phyloP scores from a whole-genome alignment of 2,329 filamentous ascomycete genomes.

The Pseudonectria buxi region DNA sequence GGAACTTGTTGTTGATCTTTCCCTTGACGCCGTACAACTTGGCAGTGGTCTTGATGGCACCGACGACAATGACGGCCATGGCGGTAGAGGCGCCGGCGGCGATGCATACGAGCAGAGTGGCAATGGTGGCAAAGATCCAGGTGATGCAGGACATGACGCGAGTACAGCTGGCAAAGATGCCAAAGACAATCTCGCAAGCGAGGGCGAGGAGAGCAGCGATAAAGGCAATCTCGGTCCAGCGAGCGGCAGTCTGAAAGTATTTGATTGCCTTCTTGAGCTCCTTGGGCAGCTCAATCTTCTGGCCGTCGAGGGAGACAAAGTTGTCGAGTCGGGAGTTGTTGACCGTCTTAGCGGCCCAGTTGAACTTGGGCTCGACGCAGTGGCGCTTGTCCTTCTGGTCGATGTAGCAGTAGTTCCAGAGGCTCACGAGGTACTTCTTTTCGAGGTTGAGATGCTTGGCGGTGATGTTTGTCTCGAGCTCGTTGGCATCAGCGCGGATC shows the following conservation, averaged over 20 bases:
- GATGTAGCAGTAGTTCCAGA: constrained; percentile 82
- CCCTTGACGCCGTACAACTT: constrained; percentile 66
- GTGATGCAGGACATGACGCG: constrained; percentile 76
- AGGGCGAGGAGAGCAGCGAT: constrained; percentile 66
- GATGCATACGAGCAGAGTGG: constrained; percentile 47
- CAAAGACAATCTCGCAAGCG: constrained; percentile 64
- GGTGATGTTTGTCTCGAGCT: constrained; percentile 45
- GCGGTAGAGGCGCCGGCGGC: constrained; percentile 69
- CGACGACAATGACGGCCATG: constrained; percentile 63
- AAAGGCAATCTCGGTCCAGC: constrained; percentile 80
- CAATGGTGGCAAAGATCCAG: constrained; percentile 64
- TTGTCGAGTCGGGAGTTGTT: constrained; percentile 53
- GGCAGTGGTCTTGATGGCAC: constrained; percentile 43
- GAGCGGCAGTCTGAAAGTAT: constrained; percentile 65
- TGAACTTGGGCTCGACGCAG: constrained; percentile 65
- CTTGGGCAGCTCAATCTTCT: constrained; percentile 59
- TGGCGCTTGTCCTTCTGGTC: constrained; percentile 45
- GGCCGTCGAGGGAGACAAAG: constrained; percentile 40
- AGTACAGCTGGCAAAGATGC: constrained; percentile 77
- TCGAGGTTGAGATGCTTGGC: constrained; percentile 55
- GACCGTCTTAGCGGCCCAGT: constrained; percentile 71
- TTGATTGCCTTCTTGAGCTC: constrained; percentile 61
- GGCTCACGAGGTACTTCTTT: constrained; percentile 71
- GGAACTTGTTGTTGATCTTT: constrained; percentile 60
- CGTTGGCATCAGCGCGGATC: constrained; percentile 12